Conservation (phyloP, 2,329 filamentous ascomycete genomes). For the Raffaelea albimanens region DNA sequence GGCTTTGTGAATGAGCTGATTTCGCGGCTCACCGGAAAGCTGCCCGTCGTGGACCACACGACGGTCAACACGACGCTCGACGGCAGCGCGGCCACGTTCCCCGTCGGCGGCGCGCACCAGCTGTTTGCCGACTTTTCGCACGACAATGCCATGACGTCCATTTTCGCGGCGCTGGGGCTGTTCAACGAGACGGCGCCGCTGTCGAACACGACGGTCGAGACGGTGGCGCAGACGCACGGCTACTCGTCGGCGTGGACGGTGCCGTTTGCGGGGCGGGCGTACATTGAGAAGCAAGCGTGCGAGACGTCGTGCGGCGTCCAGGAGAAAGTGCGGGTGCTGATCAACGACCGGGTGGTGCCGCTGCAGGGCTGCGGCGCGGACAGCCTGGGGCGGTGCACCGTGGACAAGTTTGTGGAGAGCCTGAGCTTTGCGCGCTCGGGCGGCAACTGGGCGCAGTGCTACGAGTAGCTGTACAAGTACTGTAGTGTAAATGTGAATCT, state of each 20-base stretch:
- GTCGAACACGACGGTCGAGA: constrained; percentile 36
- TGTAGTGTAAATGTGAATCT: too few species aligned
- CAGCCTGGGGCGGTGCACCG: constrained; percentile 56
- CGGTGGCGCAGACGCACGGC: constrained; percentile 40
- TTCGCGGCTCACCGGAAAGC: constrained; percentile 58
- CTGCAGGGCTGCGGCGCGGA: constrained; percentile 63
- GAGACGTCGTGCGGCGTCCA: constrained; percentile 23
- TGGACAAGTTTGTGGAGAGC: constrained; percentile 62
- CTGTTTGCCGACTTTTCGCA: constrained; percentile 87
- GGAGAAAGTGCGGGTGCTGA: constrained; percentile 66
- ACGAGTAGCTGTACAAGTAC: neutral
- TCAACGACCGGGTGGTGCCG: constrained; percentile 74
- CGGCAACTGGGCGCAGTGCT: constrained; percentile 64
- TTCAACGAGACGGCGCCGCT: constrained; percentile 59
- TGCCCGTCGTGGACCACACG: constrained; percentile 53
- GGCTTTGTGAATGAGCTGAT: constrained; percentile 83
- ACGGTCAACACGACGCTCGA: constrained; percentile 71
- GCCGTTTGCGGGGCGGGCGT: constrained; percentile 69
- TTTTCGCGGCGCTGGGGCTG: constrained; percentile 68
- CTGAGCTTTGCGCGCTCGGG: constrained; percentile 62
- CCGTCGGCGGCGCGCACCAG: constrained; percentile 40
- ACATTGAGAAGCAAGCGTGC: constrained; percentile 79
- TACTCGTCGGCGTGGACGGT: constrained; percentile 71
- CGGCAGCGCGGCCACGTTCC: constrained; percentile 56
- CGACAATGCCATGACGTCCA: constrained; percentile 73